Conservation (phyloP, 73 alveolate genomes). For the Uronychia binucleata region DNA sequence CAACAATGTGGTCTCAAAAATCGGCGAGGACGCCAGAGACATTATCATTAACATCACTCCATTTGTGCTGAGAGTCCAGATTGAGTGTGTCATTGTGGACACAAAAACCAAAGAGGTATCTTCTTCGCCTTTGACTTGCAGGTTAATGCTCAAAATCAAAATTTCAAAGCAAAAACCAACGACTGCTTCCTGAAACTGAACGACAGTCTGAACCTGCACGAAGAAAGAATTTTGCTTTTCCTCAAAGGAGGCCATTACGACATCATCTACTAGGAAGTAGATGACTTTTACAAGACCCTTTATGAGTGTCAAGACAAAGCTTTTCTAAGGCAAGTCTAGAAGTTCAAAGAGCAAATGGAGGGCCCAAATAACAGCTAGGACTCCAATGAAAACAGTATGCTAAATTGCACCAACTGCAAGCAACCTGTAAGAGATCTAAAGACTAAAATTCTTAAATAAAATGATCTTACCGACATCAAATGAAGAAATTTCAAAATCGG, state of each 20-base stretch:
- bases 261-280: not conserved
- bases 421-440: no score
- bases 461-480: no score
- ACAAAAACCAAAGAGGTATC: not conserved
- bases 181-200: not conserved
- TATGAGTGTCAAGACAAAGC: not conserved
- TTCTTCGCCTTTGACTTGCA: not conserved
- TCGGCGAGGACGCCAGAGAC: conserved; percentile 10
- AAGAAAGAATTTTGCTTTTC: not conserved
- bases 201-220: conserved; percentile 1
- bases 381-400: not conserved
- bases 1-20: not conserved
- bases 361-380: not conserved
- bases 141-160: not conserved
- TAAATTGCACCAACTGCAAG: no score
- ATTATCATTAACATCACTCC: not conserved
- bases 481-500: no score
- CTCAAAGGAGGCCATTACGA: conserved; percentile 10
- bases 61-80: not conserved
- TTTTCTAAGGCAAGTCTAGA: not conserved
- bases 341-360: not conserved
- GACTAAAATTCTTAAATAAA: no score
- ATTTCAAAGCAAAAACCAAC: not conserved
- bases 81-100: not conserved
- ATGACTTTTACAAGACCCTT: not conserved